These are phyloP conservation scores for Purpureocillium takamizusanense DNA, from an alignment of 2,329 filamentous ascomycete genomes.

Conservation along the genomic window DNA sequence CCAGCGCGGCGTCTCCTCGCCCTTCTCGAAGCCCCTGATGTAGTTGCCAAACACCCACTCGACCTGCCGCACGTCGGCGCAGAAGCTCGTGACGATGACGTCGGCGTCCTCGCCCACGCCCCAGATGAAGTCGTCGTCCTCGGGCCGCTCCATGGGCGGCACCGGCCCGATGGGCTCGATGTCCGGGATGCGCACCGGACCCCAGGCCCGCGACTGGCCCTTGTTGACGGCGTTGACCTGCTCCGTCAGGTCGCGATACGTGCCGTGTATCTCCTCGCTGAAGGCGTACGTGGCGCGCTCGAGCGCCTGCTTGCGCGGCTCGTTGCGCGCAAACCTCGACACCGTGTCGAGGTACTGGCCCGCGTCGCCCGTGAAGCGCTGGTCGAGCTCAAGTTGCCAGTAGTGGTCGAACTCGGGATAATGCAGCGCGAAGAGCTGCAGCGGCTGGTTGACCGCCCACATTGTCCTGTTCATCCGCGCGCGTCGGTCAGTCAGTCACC, in stretches of 20 bases:
- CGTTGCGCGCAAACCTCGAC: conserved; percentile 34
- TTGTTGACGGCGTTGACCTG: conserved; percentile 13
- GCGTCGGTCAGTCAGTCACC: no score
- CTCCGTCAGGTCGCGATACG: conserved; percentile 33
- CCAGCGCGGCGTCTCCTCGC: conserved; percentile 17
- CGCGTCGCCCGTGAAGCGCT: conserved; percentile 23
- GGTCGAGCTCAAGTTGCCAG: conserved; percentile 36
- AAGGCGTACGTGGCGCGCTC: conserved; percentile 49
- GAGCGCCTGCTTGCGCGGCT: conserved; percentile 49
- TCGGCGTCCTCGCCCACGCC: conserved; percentile 25
- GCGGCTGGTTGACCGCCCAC: conserved; percentile 22
- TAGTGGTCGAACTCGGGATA: conserved; percentile 25
- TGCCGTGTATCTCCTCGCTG: conserved; percentile 40
- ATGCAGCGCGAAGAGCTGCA: conserved; percentile 22
- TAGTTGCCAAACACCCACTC: conserved; percentile 24
- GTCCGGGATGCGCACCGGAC: conserved; percentile 17
- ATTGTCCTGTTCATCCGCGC: no score
- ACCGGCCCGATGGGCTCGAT: conserved; percentile 19
- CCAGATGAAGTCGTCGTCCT: conserved; percentile 18
- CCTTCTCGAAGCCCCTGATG: conserved; percentile 17
- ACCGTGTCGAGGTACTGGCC: conserved; percentile 19
- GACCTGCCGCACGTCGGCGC: conserved; percentile 15
- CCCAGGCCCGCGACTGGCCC: conserved; percentile 19
- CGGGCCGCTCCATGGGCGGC: conserved; percentile 13
- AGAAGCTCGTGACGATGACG: conserved; percentile 18